Evolutionary conservation across 169 alveolate genomes (phyloP).

Genomic region (Babesia divergens): DNA sequence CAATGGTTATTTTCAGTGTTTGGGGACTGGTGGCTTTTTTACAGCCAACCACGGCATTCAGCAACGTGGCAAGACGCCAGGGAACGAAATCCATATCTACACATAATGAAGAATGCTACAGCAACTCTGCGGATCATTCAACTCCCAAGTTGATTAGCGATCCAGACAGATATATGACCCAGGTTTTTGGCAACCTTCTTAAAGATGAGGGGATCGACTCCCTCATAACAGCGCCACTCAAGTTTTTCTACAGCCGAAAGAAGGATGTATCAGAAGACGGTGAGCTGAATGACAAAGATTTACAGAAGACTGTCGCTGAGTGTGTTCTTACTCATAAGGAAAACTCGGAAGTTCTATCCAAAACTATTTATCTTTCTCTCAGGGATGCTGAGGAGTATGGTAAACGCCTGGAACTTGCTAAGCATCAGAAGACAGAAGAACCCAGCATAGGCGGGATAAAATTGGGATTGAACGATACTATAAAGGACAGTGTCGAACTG

Average conservation of each 20-base stretch:
- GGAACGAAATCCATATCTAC: neutral
- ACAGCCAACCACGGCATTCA: neutral
- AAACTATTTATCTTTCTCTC: constrained; percentile 39
- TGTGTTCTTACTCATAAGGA: constrained; percentile 37
- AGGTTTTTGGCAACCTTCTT: neutral
- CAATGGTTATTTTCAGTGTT: too few relatives aligned
- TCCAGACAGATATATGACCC: neutral
- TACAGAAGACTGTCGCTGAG: constrained; percentile 53
- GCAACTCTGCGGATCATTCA: neutral
- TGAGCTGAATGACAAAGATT: neutral
- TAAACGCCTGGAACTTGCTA: constrained; percentile 15
- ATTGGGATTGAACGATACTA: neutral
- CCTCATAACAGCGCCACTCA: neutral
- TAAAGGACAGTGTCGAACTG: neutral
- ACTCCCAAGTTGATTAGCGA: neutral
- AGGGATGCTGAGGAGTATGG: constrained; percentile 55
- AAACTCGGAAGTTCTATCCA: neutral
- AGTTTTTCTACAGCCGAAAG: constrained; percentile 22
- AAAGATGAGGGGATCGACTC: neutral
- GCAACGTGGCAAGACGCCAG: constrained; percentile 1
- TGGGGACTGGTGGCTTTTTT: neutral
- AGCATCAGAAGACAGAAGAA: neutral
- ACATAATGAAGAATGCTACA: neutral
- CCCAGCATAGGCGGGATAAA: neutral
- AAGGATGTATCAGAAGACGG: neutral